Base-by-base conservation (phyloP, 257 asterid genomes). In the Nicotiana undulata region DNA sequence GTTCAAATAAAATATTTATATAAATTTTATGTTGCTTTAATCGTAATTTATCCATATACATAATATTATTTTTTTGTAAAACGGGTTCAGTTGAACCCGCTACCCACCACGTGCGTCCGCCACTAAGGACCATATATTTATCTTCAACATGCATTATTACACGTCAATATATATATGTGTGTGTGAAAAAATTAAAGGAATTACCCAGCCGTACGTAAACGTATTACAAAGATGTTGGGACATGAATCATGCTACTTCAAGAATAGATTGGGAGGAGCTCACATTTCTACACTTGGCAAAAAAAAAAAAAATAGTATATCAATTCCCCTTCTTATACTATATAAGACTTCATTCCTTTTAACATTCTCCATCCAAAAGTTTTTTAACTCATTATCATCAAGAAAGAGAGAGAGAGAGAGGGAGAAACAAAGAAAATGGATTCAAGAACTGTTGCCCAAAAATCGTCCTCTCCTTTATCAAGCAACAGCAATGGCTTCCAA, bases 161-260 rank as follows among this genome's bases (percentile, higher is more conserved):
- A 82, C 82, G 82, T 58, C 75, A 82, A 60, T 37, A 32, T 32
- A 32, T 32, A 32, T 32, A 26, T 26, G 28, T 26, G 1, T 26
- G 1, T 26, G 20, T 44, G 2, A 5, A 22, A 0, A 22, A 3
- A 22, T 1, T 55, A 26, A 9, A 40, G 49, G n/a, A n/a, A 20
- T 9, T 46, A 15, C 78, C 61, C 15, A 72, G 20, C 11, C 60
- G 52, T 22, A 77, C 60, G 52, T 22, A 77, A 58, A 37, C 34
- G 68, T 28, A 26, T 32, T 75, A n/a, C 55, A 49, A 70, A 15
- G 17, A 49, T 72, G 82, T 15, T 58, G 83, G 81, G 82, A 58
- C 83, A 72, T 80, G 61, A 78, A 29, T 58, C 90, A 81, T 81
- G 88, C 81, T 83, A 82, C 84, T 80, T 70, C 37, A 24, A 16